These are phyloP conservation scores for Uromyces viciae-fabae DNA, from an alignment of 1,284 basidiomycete species.

Conservation along the genomic window DNA sequence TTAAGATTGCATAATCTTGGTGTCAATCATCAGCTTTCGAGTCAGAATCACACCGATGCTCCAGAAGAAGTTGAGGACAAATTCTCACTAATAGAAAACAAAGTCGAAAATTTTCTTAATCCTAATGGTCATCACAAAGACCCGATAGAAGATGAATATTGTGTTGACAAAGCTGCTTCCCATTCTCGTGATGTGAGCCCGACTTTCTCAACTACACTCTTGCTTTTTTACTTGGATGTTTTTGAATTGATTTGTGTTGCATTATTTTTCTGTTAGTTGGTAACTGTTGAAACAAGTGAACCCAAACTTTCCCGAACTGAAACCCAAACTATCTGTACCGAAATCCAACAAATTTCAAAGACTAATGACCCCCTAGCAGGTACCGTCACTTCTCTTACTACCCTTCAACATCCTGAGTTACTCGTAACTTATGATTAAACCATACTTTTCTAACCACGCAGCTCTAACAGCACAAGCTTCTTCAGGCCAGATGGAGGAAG, in stretches of 20 bases:
- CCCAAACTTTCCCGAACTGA: neutral
- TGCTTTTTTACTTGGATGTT: too few relatives aligned
- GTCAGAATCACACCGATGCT: neutral
- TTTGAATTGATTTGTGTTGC: too few relatives aligned
- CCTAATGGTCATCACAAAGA: neutral
- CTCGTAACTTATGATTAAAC: neutral
- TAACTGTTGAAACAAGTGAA: too few relatives aligned
- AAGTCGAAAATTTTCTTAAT: neutral
- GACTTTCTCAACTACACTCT: neutral
- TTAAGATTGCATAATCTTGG: conserved; percentile 10
- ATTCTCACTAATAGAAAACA: conserved; percentile 6
- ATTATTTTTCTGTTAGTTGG: too few relatives aligned
- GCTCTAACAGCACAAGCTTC: neutral
- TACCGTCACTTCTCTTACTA: neutral
- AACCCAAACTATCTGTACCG: neutral
- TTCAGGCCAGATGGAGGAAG: neutral
- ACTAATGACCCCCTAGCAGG: neutral
- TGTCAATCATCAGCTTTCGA: neutral
- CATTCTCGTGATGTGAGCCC: neutral
- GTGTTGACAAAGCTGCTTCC: neutral
- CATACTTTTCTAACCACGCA: neutral
- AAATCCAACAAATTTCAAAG: neutral
- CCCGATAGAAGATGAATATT: too few relatives aligned
- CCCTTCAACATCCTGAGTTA: neutral
- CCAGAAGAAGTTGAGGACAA: neutral